Conservation (phyloP, 2,329 filamentous ascomycete genomes). For the Karstenula rhodostoma region DNA sequence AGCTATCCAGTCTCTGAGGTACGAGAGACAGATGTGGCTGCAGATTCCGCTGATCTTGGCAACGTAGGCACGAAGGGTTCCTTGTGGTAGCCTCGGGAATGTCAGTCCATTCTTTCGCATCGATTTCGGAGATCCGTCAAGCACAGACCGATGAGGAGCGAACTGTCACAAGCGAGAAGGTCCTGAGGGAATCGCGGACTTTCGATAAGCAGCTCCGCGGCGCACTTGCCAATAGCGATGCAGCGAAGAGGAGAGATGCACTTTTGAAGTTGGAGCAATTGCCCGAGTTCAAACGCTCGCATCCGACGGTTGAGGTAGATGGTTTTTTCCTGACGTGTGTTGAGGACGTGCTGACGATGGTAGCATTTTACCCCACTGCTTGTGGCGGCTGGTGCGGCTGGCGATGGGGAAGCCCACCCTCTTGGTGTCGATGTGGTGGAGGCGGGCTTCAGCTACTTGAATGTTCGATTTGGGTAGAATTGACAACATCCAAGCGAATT, state of each 20-base stretch:
- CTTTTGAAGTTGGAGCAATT: background rate
- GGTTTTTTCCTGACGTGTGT: background rate
- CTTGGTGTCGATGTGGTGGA: background rate
- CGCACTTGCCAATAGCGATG: background rate
- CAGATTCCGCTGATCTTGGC: background rate
- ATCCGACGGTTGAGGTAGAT: background rate
- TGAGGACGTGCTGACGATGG: background rate
- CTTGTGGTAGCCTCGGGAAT: slow-evolving; percentile 10
- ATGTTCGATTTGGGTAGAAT: background rate
- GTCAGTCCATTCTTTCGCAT: slow-evolving; percentile 10
- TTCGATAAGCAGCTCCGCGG: background rate
- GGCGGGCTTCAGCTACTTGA: background rate
- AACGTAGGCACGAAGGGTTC: slow-evolving; percentile 4
- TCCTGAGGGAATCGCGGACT: background rate
- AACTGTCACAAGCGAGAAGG: background rate
- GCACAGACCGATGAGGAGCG: slow-evolving; percentile 7
- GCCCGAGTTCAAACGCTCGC: background rate
- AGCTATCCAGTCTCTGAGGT: slow-evolving; percentile 4
- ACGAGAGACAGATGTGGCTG: background rate
- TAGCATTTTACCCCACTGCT: slow-evolving; percentile 1
- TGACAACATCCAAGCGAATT: background rate
- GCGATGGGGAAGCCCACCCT: background rate
- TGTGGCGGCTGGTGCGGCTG: background rate
- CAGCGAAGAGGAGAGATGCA: background rate
- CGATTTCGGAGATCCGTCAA: slow-evolving; percentile 1